Base-by-base conservation (phyloP, 164 flowering plant species). In the Sextonia rubra region DNA sequence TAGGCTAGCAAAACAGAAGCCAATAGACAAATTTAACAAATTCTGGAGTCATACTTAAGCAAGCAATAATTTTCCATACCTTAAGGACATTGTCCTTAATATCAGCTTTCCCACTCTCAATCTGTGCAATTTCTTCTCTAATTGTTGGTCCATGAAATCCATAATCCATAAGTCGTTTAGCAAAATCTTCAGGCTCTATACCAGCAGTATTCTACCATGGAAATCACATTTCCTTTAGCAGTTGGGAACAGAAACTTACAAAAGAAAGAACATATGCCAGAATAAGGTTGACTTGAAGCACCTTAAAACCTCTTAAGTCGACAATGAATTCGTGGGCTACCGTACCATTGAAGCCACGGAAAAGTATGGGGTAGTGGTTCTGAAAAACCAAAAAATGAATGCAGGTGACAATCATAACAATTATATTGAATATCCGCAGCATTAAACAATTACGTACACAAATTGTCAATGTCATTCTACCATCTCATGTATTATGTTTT, bases 311-410 rank as follows among this genome's bases (percentile, higher is more conserved):
- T 83, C 99, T 89, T 69, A 95, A 80, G 78, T 95, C 98, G 32
- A 95, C 68, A 67, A 93, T 95, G 83, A 91, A 95, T 79, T 93
- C 99, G 75, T 95, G 99, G 72, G 99, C 99, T 37, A 82, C 86
- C 60, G 99, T 95, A 68, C 99, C 99, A 82, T 89, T 95, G 81
- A 93, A 97, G 76, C 99, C 99, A 62, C 97, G 97, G 97, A 95
- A 95, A 68, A 95, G 98, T 75, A 95, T 62, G 5, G 98, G 98
- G 80, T 85, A 95, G 80, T 95, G 80, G 12, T 88, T 78, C 99
- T 95, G 97, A 29, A 47, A 47, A 77, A 73, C 3, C 58, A 55
- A 76, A 55, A 70, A 60, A 20, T 60, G 25, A 23, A 47, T 24
- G 44, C 44, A 37, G 44, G 11, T 37, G 44, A 37, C 44, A 37